These are phyloP conservation scores for Aspergillus costaricaensis DNA, from an alignment of 2,329 filamentous ascomycete genomes.

Conservation along the genomic window DNA sequence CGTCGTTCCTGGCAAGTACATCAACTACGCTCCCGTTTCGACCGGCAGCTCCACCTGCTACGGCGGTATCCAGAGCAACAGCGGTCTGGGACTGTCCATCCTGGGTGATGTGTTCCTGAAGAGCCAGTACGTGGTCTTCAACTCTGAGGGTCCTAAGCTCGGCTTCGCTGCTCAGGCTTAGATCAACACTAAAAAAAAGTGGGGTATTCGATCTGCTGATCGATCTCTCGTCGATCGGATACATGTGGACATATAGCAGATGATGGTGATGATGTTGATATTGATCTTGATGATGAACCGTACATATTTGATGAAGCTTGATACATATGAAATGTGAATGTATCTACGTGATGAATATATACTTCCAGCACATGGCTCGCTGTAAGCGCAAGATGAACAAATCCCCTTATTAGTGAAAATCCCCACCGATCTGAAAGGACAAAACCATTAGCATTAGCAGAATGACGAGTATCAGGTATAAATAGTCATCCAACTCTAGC, in stretches of 20 bases:
- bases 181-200: background rate
- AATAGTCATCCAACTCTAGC: no score
- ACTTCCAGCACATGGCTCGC: no score
- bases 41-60: conserved; percentile 59
- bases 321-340: no score
- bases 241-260: background rate
- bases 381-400: no score
- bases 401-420: no score
- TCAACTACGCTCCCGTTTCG: conserved; percentile 55
- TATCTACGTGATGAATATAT: no score
- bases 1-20: conserved; percentile 55
- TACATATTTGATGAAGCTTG: background rate
- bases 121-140: conserved; percentile 73
- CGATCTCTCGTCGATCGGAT: background rate
- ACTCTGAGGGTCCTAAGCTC: conserved; percentile 52
- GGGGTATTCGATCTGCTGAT: background rate
- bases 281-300: background rate
- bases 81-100: conserved; percentile 64
- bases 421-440: no score
- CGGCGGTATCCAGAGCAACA: conserved; percentile 70
- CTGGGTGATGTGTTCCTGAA: conserved; percentile 81
- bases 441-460: no score
- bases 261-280: background rate
- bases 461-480: no score
- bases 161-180: conserved; percentile 51